Conservation (phyloP, 2,329 filamentous ascomycete species). For the Aureobasidium sp. region DNA sequence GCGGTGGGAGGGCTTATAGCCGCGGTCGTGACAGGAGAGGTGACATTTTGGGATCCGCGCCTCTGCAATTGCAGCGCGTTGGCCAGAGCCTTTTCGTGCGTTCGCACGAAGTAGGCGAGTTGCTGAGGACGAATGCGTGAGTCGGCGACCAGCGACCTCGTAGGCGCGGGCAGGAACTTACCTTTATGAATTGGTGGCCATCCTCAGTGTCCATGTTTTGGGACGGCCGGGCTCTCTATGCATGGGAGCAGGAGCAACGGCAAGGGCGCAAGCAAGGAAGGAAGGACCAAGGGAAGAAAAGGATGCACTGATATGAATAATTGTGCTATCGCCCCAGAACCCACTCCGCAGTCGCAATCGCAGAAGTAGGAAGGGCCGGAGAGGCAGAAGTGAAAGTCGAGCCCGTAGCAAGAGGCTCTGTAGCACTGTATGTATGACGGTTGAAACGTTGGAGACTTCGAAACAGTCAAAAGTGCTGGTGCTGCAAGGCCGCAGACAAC, state of each 20-base stretch:
- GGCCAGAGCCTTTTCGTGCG: slow-evolving; percentile 92
- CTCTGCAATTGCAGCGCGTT: slow-evolving; percentile 86
- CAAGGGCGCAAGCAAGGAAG: slow-evolving; percentile 9
- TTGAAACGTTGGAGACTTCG: neutral
- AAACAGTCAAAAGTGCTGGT: slow-evolving; percentile 8
- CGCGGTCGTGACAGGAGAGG: slow-evolving; percentile 39
- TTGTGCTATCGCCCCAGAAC: neutral
- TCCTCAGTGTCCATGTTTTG: slow-evolving; percentile 73
- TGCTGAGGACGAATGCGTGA: slow-evolving; percentile 52
- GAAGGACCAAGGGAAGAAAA: neutral
- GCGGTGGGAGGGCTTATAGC: slow-evolving; percentile 47
- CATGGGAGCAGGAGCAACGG: slow-evolving; percentile 13
- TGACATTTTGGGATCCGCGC: slow-evolving; percentile 49
- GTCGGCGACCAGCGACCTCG: slow-evolving; percentile 1
- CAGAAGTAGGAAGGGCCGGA: neutral
- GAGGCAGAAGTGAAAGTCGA: neutral
- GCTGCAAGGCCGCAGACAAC: neutral
- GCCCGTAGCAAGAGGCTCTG: slow-evolving; percentile 3
- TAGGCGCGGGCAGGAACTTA: slow-evolving; percentile 34
- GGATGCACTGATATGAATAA: neutral
- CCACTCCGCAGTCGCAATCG: neutral
- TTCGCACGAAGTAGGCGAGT: slow-evolving; percentile 90
- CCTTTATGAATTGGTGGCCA: slow-evolving; percentile 84
- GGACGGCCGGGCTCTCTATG: slow-evolving; percentile 1
- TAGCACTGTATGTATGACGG: neutral